A percentile compares a stretch with the other conserved stretches of the same genome.
phyloP scores from a whole-genome alignment of 2,329 filamentous ascomycete species.

The Penicillium brasilianum region DNA sequence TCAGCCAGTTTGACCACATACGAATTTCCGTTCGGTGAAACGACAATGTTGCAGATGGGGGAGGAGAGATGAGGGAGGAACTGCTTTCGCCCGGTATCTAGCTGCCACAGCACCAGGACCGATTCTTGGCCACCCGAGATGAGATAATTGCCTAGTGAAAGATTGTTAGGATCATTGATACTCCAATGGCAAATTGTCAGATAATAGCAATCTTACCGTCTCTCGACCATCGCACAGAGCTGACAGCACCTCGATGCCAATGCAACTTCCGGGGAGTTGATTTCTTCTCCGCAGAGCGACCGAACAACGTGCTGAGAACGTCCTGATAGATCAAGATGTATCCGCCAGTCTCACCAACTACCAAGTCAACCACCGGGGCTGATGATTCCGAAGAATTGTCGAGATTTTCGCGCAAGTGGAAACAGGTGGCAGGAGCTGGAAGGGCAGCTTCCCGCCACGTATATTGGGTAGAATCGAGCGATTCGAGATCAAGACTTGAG shows the following conservation, averaged over 20 bases:
- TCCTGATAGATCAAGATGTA: constrained; percentile 83
- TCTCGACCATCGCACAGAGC: constrained; percentile 85
- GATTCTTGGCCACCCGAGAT: constrained; percentile 92
- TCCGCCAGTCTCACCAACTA: constrained; percentile 76
- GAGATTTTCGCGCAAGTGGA: constrained; percentile 63
- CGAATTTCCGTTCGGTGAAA: constrained; percentile 78
- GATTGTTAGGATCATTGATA: constrained; percentile 35
- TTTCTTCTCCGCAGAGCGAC: constrained; percentile 33
- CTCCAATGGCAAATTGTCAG: neutral
- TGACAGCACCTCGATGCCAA: constrained; percentile 87
- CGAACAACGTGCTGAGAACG: constrained; percentile 54
- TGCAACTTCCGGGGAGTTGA: constrained; percentile 71
- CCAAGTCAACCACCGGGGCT: constrained; percentile 66
- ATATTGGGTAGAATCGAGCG: constrained; percentile 50
- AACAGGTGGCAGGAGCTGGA: constrained; percentile 68
- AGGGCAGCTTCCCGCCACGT: constrained; percentile 60
- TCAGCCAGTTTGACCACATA: constrained; percentile 88
- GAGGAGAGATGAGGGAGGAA: constrained; percentile 89
- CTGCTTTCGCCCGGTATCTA: constrained; percentile 81
- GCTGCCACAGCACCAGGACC: constrained; percentile 88
- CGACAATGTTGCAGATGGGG: constrained; percentile 79
- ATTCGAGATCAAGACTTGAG: constrained; percentile 38
- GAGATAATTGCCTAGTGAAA: constrained; percentile 76
- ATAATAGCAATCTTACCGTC: constrained; percentile 67
- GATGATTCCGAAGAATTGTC: constrained; percentile 29